Percentiles rank a stretch among this genome's conserved stretches.
phyloP scores from a whole-genome alignment of 2,329 filamentous ascomycete species.

The Claviceps spartinae region DNA sequence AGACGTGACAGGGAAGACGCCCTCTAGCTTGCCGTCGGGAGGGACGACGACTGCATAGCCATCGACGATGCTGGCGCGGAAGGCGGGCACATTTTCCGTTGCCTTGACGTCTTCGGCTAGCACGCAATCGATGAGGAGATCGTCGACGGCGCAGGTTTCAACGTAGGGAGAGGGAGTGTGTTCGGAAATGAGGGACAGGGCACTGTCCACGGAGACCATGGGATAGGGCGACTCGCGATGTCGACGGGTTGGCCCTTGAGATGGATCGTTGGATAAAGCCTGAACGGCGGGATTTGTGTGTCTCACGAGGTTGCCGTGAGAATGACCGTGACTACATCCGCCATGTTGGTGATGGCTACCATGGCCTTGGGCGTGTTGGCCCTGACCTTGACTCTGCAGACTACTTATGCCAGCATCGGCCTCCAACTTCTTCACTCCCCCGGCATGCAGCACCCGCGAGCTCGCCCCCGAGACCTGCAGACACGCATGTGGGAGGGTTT shows the following conservation, averaged over 20 bases:
- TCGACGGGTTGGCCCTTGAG: conserved; percentile 50
- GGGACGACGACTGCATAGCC: conserved; percentile 76
- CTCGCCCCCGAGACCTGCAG: conserved; percentile 72
- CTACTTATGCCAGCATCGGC: conserved; percentile 55
- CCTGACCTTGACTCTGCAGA: conserved; percentile 16
- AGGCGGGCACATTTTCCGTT: conserved; percentile 75
- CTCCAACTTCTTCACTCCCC: conserved; percentile 74
- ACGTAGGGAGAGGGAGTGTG: conserved; percentile 53
- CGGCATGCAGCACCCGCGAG: conserved; percentile 65
- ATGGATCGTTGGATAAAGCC: conserved; percentile 42
- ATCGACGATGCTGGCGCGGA: conserved; percentile 90
- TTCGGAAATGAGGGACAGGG: conserved; percentile 56
- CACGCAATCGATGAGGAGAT: conserved; percentile 58
- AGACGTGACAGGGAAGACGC: conserved; percentile 72
- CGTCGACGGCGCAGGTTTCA: conserved; percentile 46
- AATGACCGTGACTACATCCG: conserved; percentile 33
- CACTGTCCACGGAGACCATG: conserved; percentile 78
- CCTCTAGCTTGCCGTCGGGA: conserved; percentile 51
- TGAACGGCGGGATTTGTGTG: conserved; percentile 43
- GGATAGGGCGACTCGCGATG: conserved; percentile 82
- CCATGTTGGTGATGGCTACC: conserved; percentile 20
- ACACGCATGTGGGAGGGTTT: conserved; percentile 91
- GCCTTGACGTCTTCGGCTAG: conserved; percentile 74
- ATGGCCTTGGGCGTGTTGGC: conserved; percentile 20
- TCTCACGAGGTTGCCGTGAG: conserved; percentile 50